Conservation (phyloP, 345 rosid genomes). For the Brassica juncea region DNA sequence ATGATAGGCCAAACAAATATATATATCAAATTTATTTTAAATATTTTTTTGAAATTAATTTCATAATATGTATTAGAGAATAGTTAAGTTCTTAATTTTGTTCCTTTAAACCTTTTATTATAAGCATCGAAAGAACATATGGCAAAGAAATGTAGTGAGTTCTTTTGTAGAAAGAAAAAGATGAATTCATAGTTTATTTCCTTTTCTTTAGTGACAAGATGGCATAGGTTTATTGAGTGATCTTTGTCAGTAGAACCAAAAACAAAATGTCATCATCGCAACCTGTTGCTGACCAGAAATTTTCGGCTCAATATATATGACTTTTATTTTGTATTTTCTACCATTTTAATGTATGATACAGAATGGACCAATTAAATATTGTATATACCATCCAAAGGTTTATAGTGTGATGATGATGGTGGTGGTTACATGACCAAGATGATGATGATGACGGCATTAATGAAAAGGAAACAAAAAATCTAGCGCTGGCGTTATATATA, state of each 20-base stretch:
- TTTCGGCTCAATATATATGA: constrained; percentile 18
- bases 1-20: no score
- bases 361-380: constrained; percentile 29
- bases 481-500: constrained; percentile 39
- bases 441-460: constrained; percentile 29
- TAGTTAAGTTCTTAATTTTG: no score
- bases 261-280: constrained; percentile 11
- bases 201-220: constrained; percentile 11
- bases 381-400: constrained; percentile 12
- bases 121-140: no score
- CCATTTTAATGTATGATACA: background rate
- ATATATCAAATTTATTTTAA: no score
- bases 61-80: no score
- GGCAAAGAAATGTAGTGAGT: no score
- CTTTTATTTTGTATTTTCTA: background rate
- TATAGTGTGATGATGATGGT: constrained; percentile 21
- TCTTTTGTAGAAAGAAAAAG: no score
- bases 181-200: background rate
- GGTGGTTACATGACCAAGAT: constrained; percentile 27
- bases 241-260: background rate
- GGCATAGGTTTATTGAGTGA: constrained; percentile 5
- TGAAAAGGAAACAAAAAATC: constrained; percentile 35
- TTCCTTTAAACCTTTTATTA: no score
- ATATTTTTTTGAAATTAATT: no score
- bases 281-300: constrained; percentile 24